Evolutionary conservation across 2,329 filamentous ascomycete genomes (phyloP).

Genomic region (Escovopsis sp.): DNA sequence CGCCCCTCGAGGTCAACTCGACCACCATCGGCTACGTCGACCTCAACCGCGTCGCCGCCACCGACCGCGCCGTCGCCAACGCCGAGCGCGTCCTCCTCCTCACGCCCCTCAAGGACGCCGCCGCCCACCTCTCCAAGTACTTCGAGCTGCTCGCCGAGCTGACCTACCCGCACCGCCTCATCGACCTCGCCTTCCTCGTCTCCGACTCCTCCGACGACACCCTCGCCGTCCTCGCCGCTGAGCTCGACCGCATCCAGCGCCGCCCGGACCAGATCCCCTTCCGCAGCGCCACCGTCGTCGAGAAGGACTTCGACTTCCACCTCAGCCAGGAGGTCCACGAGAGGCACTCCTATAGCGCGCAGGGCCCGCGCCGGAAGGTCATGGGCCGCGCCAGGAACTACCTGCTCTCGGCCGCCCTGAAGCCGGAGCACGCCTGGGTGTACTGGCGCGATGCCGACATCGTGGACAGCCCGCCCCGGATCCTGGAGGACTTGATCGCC

Average conservation of each 20-base stretch:
- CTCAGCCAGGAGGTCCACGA: conserved; percentile 69
- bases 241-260: conserved; percentile 78
- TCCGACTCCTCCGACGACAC: conserved; percentile 88
- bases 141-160: conserved; percentile 85
- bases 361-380: conserved; percentile 77
- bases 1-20: conserved; percentile 70
- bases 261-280: conserved; percentile 70
- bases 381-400: conserved; percentile 91
- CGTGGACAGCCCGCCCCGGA: conserved; percentile 70
- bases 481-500: conserved; percentile 88
- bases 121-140: conserved; percentile 69
- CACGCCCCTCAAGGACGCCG: conserved; percentile 83
- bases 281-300: conserved; percentile 66
- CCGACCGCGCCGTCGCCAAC: conserved; percentile 61
- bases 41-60: conserved; percentile 74
- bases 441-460: conserved; percentile 99
- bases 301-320: conserved; percentile 76
- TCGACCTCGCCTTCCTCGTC: conserved; percentile 89
- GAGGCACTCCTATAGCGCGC: conserved; percentile 72
- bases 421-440: conserved; percentile 93
- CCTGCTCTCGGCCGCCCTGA: conserved; percentile 67
- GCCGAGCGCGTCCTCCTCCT: conserved; percentile 82
- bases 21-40: conserved; percentile 66
- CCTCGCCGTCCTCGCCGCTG: conserved; percentile 66
- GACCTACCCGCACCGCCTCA: conserved; percentile 87